These are phyloP conservation scores for Rhizophora mangle DNA, from an alignment of 345 rosid species.

Conservation along the genomic window DNA sequence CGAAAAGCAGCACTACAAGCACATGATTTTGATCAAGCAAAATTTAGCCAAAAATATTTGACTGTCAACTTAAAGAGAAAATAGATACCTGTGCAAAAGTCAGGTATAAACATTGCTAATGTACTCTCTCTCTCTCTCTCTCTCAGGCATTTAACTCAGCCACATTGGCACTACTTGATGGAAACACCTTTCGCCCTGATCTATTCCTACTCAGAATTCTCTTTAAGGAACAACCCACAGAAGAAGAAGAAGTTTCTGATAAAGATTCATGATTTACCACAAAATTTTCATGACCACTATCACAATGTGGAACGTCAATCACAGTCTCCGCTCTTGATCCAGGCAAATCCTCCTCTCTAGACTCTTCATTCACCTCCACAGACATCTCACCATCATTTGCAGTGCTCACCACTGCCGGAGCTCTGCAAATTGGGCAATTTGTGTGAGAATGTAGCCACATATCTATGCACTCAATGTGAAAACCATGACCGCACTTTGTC, in stretches of 20 bases:
- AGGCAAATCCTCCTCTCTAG: constrained; percentile 7
- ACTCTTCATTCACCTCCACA: constrained; percentile 16
- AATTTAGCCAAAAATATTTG: no score
- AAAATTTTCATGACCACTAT: constrained; percentile 19
- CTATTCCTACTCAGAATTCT: constrained; percentile 66
- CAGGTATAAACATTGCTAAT: neutral
- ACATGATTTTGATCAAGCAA: no score
- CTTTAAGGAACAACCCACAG: constrained; percentile 40
- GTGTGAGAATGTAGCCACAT: constrained; percentile 75
- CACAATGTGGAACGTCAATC: constrained; percentile 23
- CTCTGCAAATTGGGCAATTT: constrained; percentile 73
- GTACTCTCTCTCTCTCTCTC: neutral
- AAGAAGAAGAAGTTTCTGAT: constrained; percentile 30
- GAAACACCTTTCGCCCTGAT: constrained; percentile 53
- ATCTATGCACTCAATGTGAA: constrained; percentile 78
- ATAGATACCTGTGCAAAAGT: no score
- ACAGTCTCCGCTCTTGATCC: constrained; percentile 30
- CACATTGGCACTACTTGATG: constrained; percentile 11
- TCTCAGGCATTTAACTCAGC: constrained; percentile 20
- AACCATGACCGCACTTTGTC: constrained; percentile 61
- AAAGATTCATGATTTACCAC: constrained; percentile 4
- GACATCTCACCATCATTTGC: constrained; percentile 10
- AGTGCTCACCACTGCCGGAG: constrained; percentile 27
- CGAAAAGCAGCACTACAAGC: no score
- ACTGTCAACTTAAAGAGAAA: no score